These are phyloP conservation scores for Sabuloglossum arenarium DNA, from an alignment of 495 filamentous ascomycete genomes.

Conservation along the genomic window DNA sequence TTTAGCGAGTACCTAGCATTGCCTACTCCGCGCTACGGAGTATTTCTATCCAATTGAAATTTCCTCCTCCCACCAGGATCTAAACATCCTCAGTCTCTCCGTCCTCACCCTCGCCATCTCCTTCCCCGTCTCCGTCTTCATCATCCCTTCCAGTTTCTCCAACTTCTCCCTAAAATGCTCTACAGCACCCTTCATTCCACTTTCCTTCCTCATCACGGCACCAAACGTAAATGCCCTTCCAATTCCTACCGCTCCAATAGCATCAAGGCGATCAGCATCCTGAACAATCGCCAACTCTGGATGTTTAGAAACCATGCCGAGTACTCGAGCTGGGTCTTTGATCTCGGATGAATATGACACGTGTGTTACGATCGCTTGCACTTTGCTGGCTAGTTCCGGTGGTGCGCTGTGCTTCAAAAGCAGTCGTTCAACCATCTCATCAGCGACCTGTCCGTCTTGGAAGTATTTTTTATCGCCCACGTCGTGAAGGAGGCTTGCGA, in stretches of 20 bases:
- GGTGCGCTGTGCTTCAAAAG: constrained; percentile 35
- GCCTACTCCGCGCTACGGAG: too few relatives aligned
- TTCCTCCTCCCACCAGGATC: constrained; percentile 56
- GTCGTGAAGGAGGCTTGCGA: constrained; percentile 68
- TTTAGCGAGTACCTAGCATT: too few relatives aligned
- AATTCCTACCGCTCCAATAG: constrained; percentile 68
- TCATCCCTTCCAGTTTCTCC: constrained; percentile 48
- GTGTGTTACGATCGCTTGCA: constrained; percentile 47
- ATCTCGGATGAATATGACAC: constrained; percentile 64
- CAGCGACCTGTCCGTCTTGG: constrained; percentile 17
- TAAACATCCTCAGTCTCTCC: constrained; percentile 39
- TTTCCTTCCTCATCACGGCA: constrained; percentile 30
- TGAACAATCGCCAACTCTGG: constrained; percentile 73
- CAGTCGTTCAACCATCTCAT: constrained; percentile 31
- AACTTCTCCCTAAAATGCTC: constrained; percentile 68
- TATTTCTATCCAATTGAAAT: too few relatives aligned
- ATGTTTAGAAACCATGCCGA: constrained; percentile 28
- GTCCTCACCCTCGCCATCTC: constrained; percentile 43
- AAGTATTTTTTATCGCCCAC: constrained; percentile 75
- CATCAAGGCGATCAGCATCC: constrained; percentile 79
- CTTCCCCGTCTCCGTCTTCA: constrained; percentile 62
- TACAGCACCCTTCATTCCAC: constrained; percentile 38
- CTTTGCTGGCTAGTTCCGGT: constrained; percentile 30
- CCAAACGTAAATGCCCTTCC: constrained; percentile 59
- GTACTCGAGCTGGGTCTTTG: constrained; percentile 31